phyloP scores from a whole-genome alignment of 2,329 filamentous ascomycete genomes.

The Cadophora gregata region DNA sequence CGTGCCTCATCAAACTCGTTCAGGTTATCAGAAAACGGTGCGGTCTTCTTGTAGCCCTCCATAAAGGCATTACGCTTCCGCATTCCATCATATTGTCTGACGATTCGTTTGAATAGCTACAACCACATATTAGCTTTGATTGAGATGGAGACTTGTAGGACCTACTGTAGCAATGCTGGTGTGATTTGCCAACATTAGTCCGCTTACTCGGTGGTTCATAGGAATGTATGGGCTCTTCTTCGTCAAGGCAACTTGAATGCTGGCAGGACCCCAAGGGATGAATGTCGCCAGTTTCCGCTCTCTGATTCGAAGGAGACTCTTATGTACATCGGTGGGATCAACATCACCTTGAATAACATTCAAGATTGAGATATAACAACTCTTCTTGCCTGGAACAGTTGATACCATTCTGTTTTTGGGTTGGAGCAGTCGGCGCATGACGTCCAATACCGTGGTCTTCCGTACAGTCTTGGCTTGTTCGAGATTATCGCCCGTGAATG shows the following conservation, averaged over 20 bases:
- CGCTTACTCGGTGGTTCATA: slow-evolving; percentile 92
- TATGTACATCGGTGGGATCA: slow-evolving; percentile 97
- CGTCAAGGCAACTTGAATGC: slow-evolving; percentile 95
- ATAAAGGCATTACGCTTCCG: slow-evolving; percentile 97
- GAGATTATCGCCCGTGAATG: slow-evolving; percentile 94
- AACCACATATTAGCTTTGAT: slow-evolving; percentile 22
- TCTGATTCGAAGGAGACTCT: slow-evolving; percentile 93
- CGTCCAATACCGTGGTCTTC: slow-evolving; percentile 96
- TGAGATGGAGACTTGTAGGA: neutral
- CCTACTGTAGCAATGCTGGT: slow-evolving; percentile 90
- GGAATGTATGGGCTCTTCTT: slow-evolving; percentile 96
- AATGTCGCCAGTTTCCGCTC: slow-evolving; percentile 94
- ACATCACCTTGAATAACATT: slow-evolving; percentile 99
- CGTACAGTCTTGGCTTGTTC: slow-evolving; percentile 97
- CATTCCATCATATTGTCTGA: slow-evolving; percentile 90
- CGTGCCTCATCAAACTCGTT: slow-evolving; percentile 95
- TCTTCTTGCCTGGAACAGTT: slow-evolving; percentile 92
- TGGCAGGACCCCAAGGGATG: slow-evolving; percentile 97
- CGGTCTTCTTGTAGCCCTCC: slow-evolving; percentile 94
- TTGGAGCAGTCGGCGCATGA: slow-evolving; percentile 93
- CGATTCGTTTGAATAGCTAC: slow-evolving; percentile 88
- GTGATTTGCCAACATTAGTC: slow-evolving; percentile 97
- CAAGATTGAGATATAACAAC: slow-evolving; percentile 98
- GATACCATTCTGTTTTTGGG: slow-evolving; percentile 99
- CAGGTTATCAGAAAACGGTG: slow-evolving; percentile 88